Conservation (phyloP, 768 basidiomycete genomes). For the Fibroporia radiculosa region DNA sequence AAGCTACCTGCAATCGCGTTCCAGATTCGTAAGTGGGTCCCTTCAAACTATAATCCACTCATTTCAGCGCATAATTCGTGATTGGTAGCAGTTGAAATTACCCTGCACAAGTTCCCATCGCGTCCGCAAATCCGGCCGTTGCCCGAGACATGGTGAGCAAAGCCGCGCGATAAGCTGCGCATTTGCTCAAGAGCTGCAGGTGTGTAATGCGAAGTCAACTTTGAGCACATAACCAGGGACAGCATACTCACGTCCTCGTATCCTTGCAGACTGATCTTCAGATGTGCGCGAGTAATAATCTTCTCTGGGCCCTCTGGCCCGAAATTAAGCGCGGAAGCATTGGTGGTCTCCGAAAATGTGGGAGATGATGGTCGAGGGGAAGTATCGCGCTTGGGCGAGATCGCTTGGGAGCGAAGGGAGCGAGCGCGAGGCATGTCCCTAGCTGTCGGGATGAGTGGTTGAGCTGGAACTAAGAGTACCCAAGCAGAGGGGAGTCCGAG, state of each 20-base stretch:
- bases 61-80: background rate
- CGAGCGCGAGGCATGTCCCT: conserved; percentile 44
- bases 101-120: conserved; percentile 81
- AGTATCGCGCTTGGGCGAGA: conserved; percentile 38
- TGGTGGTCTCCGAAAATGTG: conserved; percentile 76
- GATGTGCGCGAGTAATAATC: conserved; percentile 74
- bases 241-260: conserved; percentile 65
- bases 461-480: no score
- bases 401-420: conserved; percentile 46
- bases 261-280: conserved; percentile 69
- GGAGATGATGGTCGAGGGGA: conserved; percentile 70
- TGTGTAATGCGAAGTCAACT: conserved; percentile 1
- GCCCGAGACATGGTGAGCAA: conserved; percentile 76
- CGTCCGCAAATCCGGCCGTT: conserved; percentile 79
- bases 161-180: conserved; percentile 74
- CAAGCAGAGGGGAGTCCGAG: no score
- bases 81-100: conserved; percentile 28
- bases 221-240: background rate
- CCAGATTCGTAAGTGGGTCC: conserved; percentile 76
- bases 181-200: conserved; percentile 62
- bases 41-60: conserved; percentile 44
- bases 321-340: conserved; percentile 71
- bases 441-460: conserved; percentile 1
- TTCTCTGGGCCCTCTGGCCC: conserved; percentile 68
- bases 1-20: conserved; percentile 75